These are phyloP conservation scores for Colletotrichum aenigma DNA, from an alignment of 2,329 filamentous ascomycete genomes.

Conservation along the genomic window DNA sequence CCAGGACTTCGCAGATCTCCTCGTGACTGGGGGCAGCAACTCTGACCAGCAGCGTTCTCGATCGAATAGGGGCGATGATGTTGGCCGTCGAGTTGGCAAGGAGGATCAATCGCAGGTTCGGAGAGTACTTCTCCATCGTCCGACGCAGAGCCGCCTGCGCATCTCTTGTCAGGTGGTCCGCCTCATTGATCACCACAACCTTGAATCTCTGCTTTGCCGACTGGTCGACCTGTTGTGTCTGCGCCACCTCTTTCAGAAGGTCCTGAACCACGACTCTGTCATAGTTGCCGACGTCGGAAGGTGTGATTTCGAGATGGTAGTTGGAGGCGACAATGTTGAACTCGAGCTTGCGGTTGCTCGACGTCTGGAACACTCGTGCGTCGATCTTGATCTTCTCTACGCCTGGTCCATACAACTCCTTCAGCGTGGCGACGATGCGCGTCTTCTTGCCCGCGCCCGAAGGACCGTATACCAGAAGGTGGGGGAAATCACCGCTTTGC, in stretches of 20 bases:
- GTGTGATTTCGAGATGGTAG: constrained; percentile 98
- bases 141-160: constrained; percentile 92
- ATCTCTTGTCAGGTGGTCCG: constrained; percentile 90
- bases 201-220: constrained; percentile 93
- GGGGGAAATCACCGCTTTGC: constrained; percentile 95
- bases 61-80: constrained; percentile 98
- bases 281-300: constrained; percentile 94
- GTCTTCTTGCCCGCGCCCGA: constrained; percentile 98
- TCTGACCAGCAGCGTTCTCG: constrained; percentile 86
- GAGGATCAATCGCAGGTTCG: constrained; percentile 89
- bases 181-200: constrained; percentile 98
- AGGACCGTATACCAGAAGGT: constrained; percentile 95
- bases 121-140: constrained; percentile 99
- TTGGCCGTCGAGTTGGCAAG: constrained; percentile 96
- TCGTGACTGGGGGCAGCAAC: constrained; percentile 87
- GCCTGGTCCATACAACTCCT: constrained; percentile 92
- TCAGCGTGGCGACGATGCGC: constrained; percentile 90
- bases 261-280: constrained; percentile 96
- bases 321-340: constrained; percentile 98
- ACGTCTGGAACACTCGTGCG: constrained; percentile 94
- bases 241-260: constrained; percentile 94
- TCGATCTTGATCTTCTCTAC: constrained; percentile 99
- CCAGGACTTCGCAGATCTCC: constrained; percentile 83
- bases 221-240: constrained; percentile 98
- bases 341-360: constrained; percentile 94